Conservation (phyloP, 495 filamentous ascomycete genomes). For the Podospora pseudopauciseta region DNA sequence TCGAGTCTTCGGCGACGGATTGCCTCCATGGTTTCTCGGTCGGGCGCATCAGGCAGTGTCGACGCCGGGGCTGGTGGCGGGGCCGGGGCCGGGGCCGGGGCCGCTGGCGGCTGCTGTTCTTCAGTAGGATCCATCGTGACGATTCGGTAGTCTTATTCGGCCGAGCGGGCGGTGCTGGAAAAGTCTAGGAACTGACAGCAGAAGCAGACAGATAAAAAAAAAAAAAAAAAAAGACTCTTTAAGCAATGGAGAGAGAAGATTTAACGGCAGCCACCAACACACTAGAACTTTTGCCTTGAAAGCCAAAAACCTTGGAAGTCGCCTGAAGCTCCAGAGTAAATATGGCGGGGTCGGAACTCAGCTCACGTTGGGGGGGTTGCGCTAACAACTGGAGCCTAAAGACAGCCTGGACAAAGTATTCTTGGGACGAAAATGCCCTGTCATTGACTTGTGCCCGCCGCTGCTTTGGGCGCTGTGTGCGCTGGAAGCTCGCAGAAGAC, state of each 20-base stretch:
- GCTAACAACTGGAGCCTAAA: slow-evolving; percentile 15
- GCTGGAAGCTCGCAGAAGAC: neutral
- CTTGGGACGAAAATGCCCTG: neutral
- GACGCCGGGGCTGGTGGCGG: slow-evolving; percentile 19
- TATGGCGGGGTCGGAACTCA: slow-evolving; percentile 25
- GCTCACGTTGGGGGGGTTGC: slow-evolving; percentile 8
- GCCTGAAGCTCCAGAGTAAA: slow-evolving; percentile 9
- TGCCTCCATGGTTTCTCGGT: slow-evolving; percentile 36
- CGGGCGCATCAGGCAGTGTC: slow-evolving; percentile 27
- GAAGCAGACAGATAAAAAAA: neutral
- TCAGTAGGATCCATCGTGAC: slow-evolving; percentile 32
- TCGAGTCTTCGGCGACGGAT: slow-evolving; percentile 42
- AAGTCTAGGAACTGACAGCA: neutral
- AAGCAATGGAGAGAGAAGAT: neutral
- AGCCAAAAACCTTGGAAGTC: neutral
- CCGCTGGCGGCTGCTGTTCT: slow-evolving; percentile 13
- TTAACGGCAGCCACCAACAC: neutral
- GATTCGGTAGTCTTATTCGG: neutral
- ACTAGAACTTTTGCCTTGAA: neutral
- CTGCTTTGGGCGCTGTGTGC: neutral
- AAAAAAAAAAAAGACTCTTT: too few species aligned
- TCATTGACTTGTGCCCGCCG: neutral
- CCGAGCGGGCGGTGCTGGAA: neutral
- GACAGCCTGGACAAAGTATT: neutral
- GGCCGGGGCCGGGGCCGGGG: slow-evolving; percentile 13